Percentiles rank a stretch among this genome's conserved stretches.
Conservation (phyloP, 1,284 basidiomycete genomes). For the Kalmanozyma brasiliensis region DNA sequence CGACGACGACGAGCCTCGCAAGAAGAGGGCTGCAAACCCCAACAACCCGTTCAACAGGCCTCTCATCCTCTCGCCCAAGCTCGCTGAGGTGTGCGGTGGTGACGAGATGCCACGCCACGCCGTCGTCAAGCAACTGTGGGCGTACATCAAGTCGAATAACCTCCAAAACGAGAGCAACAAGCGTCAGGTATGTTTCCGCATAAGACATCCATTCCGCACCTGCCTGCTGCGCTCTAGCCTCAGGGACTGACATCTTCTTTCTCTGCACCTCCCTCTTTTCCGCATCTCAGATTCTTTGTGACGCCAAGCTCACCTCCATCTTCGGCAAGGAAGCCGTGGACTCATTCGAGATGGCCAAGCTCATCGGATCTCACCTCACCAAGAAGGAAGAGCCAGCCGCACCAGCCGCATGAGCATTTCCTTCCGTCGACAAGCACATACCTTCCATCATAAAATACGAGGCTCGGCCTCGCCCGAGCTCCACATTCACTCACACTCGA, state of each 20-base stretch:
- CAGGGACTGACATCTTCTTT: constrained; percentile 2
- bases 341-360: constrained; percentile 67
- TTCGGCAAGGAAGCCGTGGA: constrained; percentile 81
- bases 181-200: constrained; percentile 66
- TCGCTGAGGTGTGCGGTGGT: constrained; percentile 65
- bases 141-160: constrained; percentile 80
- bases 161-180: constrained; percentile 83
- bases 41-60: constrained; percentile 67
- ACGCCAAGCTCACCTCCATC: constrained; percentile 75
- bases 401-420: constrained; percentile 19
- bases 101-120: constrained; percentile 79
- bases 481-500: not conserved
- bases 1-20: constrained; percentile 45
- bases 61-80: constrained; percentile 53
- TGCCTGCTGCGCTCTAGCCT: not conserved
- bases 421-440: too few species aligned
- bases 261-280: not conserved
- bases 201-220: not conserved
- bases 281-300: constrained; percentile 78
- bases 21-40: constrained; percentile 60
- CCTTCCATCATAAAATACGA: constrained; percentile 1
- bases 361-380: constrained; percentile 61
- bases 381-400: constrained; percentile 55
- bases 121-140: constrained; percentile 86
- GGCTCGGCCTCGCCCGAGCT: not conserved